These are phyloP conservation scores for Rubus parviflorus DNA, from an alignment of 306 rosid species.

Conservation along the genomic window DNA sequence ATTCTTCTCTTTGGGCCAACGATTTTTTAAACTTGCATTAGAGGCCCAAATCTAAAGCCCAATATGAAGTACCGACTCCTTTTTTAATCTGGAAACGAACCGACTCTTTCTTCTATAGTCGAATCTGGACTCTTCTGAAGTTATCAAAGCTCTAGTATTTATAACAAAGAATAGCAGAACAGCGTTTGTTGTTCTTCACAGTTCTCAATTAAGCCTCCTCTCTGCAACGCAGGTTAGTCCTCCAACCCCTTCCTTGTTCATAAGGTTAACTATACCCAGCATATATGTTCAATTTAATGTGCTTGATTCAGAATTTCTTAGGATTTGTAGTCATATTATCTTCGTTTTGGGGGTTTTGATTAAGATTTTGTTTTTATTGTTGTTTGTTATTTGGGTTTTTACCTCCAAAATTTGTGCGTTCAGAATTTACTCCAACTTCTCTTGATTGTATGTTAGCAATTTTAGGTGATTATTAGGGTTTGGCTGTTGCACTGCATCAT, in stretches of 20 bases:
- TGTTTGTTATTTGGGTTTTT: not conserved
- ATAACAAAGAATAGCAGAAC: not conserved
- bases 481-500: not conserved
- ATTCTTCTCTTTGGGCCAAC: too few relatives aligned
- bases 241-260: not conserved
- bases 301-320: not conserved
- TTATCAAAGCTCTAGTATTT: too few relatives aligned
- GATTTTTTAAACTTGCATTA: too few relatives aligned
- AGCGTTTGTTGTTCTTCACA: not conserved
- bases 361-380: not conserved
- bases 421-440: not conserved
- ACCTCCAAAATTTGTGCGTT: not conserved
- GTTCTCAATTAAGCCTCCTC: not conserved
- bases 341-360: not conserved
- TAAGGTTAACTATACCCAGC: not conserved
- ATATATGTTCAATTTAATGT: not conserved
- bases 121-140: conserved; percentile 2
- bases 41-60: not conserved
- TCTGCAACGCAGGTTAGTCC: not conserved
- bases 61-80: not conserved
- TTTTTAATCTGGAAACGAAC: not conserved
- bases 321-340: not conserved
- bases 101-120: not conserved
- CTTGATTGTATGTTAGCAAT: too few relatives aligned
- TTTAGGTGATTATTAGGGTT: not conserved